Percentiles rank a stretch among this genome's conserved stretches.
Evolutionary conservation across 148 eudicot species (phyloP).

Genomic region (Euryodendron excelsum): DNA sequence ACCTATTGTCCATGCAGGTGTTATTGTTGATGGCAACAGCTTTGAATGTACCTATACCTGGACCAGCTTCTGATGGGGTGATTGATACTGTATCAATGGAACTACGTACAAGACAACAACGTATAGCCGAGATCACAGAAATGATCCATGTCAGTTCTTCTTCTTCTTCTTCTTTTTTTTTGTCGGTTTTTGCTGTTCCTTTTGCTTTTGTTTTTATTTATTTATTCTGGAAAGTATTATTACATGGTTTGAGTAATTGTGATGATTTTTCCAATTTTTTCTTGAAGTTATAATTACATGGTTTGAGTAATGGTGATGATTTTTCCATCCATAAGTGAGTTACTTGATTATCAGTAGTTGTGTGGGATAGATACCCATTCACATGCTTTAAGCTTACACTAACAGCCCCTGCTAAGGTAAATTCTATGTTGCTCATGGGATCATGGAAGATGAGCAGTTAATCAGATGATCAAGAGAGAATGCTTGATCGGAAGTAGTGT

Average conservation of each 20-base stretch:
- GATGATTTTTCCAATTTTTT: neutral
- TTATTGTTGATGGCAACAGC: constrained; percentile 92
- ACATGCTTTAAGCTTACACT: neutral
- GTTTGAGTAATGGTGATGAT: neutral
- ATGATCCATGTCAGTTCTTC: constrained; percentile 84
- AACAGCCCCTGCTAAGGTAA: neutral
- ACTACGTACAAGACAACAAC: constrained; percentile 72
- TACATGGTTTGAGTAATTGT: too few relatives aligned
- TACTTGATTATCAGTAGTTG: neutral
- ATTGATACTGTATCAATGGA: constrained; percentile 49
- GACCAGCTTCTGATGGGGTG: constrained; percentile 31
- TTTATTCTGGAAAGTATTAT: too few relatives aligned
- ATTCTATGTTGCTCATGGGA: too few relatives aligned
- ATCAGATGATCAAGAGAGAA: neutral
- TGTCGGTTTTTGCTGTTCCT: neutral
- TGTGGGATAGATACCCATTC: neutral
- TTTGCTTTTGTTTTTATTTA: constrained; percentile 4
- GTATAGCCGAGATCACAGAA: constrained; percentile 86
- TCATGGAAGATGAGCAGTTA: too few relatives aligned
- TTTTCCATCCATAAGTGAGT: neutral
- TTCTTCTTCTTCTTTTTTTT: neutral
- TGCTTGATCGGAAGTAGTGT: neutral
- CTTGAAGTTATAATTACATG: neutral
- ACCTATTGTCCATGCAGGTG: constrained; percentile 47
- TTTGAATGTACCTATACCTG: constrained; percentile 49